These are phyloP conservation scores for Asterophora parasitica DNA, from an alignment of 768 basidiomycete species.

Conservation along the genomic window DNA sequence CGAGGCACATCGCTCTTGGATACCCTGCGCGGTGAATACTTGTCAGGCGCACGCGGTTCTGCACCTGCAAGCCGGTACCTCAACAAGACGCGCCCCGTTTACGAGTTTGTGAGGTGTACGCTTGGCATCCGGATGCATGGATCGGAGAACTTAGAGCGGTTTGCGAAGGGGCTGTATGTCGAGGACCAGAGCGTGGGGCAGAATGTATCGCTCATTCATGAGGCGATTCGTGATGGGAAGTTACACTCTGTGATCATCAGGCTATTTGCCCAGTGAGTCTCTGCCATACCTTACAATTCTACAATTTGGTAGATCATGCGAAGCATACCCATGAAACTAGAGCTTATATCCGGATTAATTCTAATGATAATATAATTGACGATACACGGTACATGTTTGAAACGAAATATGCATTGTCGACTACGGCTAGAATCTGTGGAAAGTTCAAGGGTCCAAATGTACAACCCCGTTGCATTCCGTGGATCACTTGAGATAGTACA, in stretches of 20 bases:
- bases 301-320: background rate
- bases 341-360: too few relatives aligned
- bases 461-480: too few relatives aligned
- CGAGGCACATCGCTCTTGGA: slow-evolving; percentile 43
- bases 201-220: slow-evolving; percentile 70
- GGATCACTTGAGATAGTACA: too few relatives aligned
- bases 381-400: background rate
- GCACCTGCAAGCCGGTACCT: slow-evolving; percentile 68
- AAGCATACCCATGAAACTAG: too few relatives aligned
- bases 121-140: slow-evolving; percentile 83
- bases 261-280: slow-evolving; percentile 26
- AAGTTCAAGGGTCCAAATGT: too few relatives aligned
- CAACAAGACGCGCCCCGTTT: slow-evolving; percentile 64
- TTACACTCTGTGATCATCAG: slow-evolving; percentile 40
- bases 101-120: slow-evolving; percentile 68
- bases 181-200: slow-evolving; percentile 69
- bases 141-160: slow-evolving; percentile 59
- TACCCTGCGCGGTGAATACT: slow-evolving; percentile 48
- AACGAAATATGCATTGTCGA: too few relatives aligned
- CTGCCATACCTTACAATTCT: background rate
- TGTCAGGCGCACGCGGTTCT: slow-evolving; percentile 51
- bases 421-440: too few relatives aligned
- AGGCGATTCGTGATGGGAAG: slow-evolving; percentile 57
- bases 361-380: too few relatives aligned
- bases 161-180: slow-evolving; percentile 58